phyloP scores from a whole-genome alignment of 1,284 basidiomycete species.

The Erythrobasidium hasegawianum region DNA sequence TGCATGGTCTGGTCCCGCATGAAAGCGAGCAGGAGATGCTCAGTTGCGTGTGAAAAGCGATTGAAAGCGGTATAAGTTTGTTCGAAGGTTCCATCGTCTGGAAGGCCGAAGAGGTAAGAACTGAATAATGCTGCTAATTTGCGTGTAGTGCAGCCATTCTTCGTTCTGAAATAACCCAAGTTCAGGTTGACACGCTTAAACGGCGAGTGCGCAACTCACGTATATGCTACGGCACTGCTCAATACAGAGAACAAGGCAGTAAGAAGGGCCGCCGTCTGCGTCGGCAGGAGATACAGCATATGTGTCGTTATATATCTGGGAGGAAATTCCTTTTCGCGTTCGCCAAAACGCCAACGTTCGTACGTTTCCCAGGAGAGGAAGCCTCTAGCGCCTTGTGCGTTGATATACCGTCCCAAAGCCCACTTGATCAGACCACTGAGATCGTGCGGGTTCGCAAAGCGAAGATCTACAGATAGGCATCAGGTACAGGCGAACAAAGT shows the following conservation, averaged over 20 bases:
- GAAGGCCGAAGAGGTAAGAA: conserved; percentile 72
- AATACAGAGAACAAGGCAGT: conserved; percentile 28
- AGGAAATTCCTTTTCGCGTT: conserved; percentile 54
- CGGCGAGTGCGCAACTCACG: conserved; percentile 12
- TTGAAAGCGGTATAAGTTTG: conserved; percentile 75
- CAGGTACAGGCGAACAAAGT: no score
- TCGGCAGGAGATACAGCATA: conserved; percentile 71
- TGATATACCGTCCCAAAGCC: conserved; percentile 40
- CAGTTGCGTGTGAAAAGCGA: conserved; percentile 72
- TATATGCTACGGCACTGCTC: conserved; percentile 33
- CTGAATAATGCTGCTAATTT: conserved; percentile 66
- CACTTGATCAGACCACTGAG: conserved; percentile 56
- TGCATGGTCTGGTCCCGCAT: conserved; percentile 56
- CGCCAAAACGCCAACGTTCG: conserved; percentile 30
- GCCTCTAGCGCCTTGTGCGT: conserved; percentile 39
- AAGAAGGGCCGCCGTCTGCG: conserved; percentile 54
- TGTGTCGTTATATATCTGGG: conserved; percentile 59
- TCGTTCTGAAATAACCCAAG: conserved; percentile 22
- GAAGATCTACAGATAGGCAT: conserved; percentile 55
- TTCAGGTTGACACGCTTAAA: not conserved
- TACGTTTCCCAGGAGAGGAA: conserved; percentile 42
- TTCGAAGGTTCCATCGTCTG: conserved; percentile 64
- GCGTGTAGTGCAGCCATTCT: conserved; percentile 44
- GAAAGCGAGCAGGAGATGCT: conserved; percentile 79
- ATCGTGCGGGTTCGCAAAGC: conserved; percentile 75